Conservation (phyloP, 148 eudicot species). For the Heliamphora exappendiculata region DNA sequence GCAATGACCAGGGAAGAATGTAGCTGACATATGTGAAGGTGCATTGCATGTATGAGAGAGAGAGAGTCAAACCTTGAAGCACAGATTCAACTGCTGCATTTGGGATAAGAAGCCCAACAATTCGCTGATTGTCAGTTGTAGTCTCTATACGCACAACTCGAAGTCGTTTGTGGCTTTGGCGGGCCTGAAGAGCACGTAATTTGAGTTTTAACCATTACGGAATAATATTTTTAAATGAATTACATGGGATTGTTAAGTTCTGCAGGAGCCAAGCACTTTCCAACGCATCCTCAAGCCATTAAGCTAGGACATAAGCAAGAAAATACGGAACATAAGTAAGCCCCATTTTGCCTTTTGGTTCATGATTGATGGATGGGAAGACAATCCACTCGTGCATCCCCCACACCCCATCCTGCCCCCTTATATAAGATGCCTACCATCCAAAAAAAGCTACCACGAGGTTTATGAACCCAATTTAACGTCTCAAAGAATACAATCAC, state of each 20-base stretch:
- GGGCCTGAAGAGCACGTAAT: slow-evolving; percentile 39
- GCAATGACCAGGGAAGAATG: not conserved
- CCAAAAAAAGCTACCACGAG: not conserved
- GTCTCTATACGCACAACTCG: slow-evolving; percentile 91
- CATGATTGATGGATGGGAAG: not conserved
- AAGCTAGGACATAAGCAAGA: not conserved
- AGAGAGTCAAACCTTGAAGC: slow-evolving; percentile 57
- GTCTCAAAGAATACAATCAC: not conserved
- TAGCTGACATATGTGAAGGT: not conserved
- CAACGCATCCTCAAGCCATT: not conserved
- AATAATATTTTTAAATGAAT: not conserved
- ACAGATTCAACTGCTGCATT: slow-evolving; percentile 85
- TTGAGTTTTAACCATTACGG: not conserved
- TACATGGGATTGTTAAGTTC: no score
- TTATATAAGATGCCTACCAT: not conserved
- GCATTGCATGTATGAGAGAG: not conserved
- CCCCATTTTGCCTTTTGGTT: not conserved
- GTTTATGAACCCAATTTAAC: not conserved
- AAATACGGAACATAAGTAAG: not conserved
- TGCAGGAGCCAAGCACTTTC: not conserved
- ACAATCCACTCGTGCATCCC: not conserved
- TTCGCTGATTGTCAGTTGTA: slow-evolving; percentile 67
- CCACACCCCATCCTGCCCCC: not conserved
- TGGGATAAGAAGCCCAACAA: slow-evolving; percentile 93
- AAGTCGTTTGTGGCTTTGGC: slow-evolving; percentile 74